Percentiles rank a stretch among this genome's conserved stretches.
Conservation (phyloP, 2,329 filamentous ascomycete genomes). For the Alternaria triticimaculans region DNA sequence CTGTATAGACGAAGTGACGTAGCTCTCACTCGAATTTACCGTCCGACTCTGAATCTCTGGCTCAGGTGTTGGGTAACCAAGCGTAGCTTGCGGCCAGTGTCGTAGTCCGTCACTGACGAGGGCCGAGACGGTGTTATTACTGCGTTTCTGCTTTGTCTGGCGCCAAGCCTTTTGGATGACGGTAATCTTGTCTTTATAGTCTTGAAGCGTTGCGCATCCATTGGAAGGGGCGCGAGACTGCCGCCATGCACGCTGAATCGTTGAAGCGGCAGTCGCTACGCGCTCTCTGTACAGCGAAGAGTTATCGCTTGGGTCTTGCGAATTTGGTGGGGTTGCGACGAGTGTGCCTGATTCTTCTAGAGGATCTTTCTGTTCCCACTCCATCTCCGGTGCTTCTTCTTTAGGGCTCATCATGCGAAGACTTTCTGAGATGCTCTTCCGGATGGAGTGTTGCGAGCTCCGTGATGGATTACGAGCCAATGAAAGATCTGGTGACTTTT, state of each 20-base stretch:
- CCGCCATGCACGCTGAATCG: conserved; percentile 48
- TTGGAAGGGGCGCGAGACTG: conserved; percentile 18
- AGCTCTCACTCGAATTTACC: conserved; percentile 26
- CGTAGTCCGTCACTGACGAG: conserved; percentile 40
- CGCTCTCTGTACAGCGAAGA: conserved; percentile 36
- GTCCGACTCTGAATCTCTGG: conserved; percentile 33
- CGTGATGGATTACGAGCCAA: conserved; percentile 40
- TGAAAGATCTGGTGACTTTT: conserved; percentile 35
- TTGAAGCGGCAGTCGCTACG: conserved; percentile 38
- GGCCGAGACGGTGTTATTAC: conserved; percentile 40
- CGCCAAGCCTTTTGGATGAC: conserved; percentile 49
- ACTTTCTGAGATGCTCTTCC: conserved; percentile 44
- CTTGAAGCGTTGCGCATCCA: conserved; percentile 36
- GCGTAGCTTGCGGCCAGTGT: conserved; percentile 43
- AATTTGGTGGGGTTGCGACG: conserved; percentile 35
- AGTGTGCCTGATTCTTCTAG: conserved; percentile 40
- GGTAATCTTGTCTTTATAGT: conserved; percentile 49
- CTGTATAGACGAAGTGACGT: conserved; percentile 40
- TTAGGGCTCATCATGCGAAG: conserved; percentile 38
- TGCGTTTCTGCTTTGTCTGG: conserved; percentile 38
- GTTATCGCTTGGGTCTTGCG: conserved; percentile 34
- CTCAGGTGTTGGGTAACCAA: conserved; percentile 44
- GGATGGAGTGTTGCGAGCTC: conserved; percentile 42
- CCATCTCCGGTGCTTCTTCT: conserved; percentile 36
- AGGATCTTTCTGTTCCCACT: conserved; percentile 37